Evolutionary conservation across 139 green algal genomes (phyloP).

Genomic region (Microglena sp.): DNA sequence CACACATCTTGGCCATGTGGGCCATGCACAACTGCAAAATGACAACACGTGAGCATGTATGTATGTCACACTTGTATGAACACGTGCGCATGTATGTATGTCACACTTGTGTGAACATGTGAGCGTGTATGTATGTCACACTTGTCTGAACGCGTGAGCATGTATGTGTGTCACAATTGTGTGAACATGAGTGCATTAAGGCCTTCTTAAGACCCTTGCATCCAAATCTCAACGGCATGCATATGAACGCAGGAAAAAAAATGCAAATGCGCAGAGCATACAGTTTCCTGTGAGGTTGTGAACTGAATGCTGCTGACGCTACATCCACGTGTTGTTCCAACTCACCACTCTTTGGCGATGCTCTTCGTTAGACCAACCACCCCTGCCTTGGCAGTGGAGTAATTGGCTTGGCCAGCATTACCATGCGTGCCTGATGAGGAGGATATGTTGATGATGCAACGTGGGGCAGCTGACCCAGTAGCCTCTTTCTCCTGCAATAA

Average conservation of each 20-base stretch:
- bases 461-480: conserved; percentile 23
- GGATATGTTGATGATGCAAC: conserved; percentile 78
- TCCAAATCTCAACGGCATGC: too few species aligned
- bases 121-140: neutral
- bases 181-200: too few species aligned
- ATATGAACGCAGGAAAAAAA: too few species aligned
- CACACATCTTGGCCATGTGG: neutral
- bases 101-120: neutral
- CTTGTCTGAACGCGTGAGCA: neutral
- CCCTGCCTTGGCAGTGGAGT: conserved; percentile 77
- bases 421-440: conserved; percentile 63
- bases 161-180: conserved; percentile 1
- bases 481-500: conserved; percentile 5
- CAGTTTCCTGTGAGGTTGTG: too few species aligned
- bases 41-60: neutral
- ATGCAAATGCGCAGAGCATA: too few species aligned
- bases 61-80: neutral
- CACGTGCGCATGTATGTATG: neutral
- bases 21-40: too few species aligned
- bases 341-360: conserved; percentile 60
- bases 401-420: conserved; percentile 70
- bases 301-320: too few species aligned
- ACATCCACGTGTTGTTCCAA: too few species aligned
- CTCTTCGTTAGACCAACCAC: conserved; percentile 85
- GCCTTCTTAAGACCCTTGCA: too few species aligned